Evolutionary conservation across 2,329 filamentous ascomycete genomes (phyloP), one percentile per base, ranked within the genome.

Genomic region (Dactylellina drechsleri): DNA sequence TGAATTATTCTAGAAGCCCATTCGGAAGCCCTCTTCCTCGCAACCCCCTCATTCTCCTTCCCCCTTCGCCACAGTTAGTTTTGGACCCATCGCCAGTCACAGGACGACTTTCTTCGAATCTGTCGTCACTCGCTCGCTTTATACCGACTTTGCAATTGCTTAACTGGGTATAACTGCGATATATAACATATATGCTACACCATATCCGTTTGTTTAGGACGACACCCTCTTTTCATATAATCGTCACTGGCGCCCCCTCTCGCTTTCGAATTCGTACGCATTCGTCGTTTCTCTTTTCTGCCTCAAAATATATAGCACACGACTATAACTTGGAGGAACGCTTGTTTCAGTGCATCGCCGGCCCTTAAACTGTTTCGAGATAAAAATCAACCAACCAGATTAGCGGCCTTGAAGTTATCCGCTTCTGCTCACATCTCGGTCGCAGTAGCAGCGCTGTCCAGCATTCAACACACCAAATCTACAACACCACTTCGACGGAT

Each of bases 1-100:
- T 67, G 40, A 57, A 61, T 36, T 53, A 66, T 74, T 74, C 70
- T 74, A 74, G 70, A 74, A 74, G 59, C 70, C 43, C 62, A 67
- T 74, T 74, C 64, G 57, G 70, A 74, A 74, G 70, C 70, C 62
- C 57, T 74, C 52, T 53, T 64, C n/a, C 23, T 64, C 50, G 20
- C 31, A 36, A 36, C 31, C 47, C 20, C 28, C 20, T 41, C 43
- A 45, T 50, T 74, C 70, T 67, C 70, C 62, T 74, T 67, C 70
- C 31, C 31, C 62, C 58, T 74, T 67, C 61, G 58, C 70, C 70
- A 64, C 70, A 36, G 31, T 36, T 10, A 36, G 31, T 61, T 74
- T 74, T 64, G 62, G 61, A 12, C 41, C 13, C 20, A 57, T 57
- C 61, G 61, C 54, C 60, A 64, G 62, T 74, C 62, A 67, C 70